These are phyloP conservation scores for Yarrowia alimentaria DNA, from an alignment of 805 yeast genomes.

Conservation along the genomic window DNA sequence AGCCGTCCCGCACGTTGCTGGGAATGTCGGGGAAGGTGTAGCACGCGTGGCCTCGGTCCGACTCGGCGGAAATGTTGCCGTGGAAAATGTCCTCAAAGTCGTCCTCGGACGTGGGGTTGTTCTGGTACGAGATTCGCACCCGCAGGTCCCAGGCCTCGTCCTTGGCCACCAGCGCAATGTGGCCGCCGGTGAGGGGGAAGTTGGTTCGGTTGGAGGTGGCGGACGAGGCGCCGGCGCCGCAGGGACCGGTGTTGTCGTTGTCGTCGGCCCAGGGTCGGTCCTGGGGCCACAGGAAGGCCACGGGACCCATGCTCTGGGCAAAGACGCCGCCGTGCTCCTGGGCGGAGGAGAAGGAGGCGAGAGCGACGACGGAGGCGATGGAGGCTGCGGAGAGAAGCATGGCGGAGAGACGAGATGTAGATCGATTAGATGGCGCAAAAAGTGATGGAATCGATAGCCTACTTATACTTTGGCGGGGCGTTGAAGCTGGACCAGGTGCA, in stretches of 20 bases:
- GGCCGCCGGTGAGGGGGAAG: conserved; percentile 50
- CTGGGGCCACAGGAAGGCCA: conserved; percentile 45
- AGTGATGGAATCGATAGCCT: conserved; percentile 5
- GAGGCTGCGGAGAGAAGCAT: conserved; percentile 28
- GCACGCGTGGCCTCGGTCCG: conserved; percentile 49
- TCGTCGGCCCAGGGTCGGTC: conserved; percentile 50
- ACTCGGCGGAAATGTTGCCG: conserved; percentile 41
- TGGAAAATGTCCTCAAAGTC: conserved; percentile 43
- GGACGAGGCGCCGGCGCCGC: conserved; percentile 44
- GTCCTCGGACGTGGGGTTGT: conserved; percentile 43
- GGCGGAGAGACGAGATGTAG: background rate
- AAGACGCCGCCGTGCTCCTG: conserved; percentile 42
- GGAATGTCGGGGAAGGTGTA: conserved; percentile 48
- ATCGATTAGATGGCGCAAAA: too few species aligned
- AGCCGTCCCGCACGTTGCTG: conserved; percentile 42
- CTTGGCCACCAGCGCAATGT: conserved; percentile 48
- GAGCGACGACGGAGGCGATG: conserved; percentile 23
- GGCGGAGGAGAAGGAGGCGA: conserved; percentile 25
- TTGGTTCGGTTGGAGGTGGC: conserved; percentile 43
- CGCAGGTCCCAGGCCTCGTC: conserved; percentile 44
- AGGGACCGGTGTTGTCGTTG: conserved; percentile 48
- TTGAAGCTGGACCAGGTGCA: too few species aligned
- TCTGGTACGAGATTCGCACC: conserved; percentile 45
- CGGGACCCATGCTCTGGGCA: conserved; percentile 45
- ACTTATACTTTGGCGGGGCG: background rate